phyloP scores from a whole-genome alignment of 352 stramenopile species.

The Globisporangium mamillatum region DNA sequence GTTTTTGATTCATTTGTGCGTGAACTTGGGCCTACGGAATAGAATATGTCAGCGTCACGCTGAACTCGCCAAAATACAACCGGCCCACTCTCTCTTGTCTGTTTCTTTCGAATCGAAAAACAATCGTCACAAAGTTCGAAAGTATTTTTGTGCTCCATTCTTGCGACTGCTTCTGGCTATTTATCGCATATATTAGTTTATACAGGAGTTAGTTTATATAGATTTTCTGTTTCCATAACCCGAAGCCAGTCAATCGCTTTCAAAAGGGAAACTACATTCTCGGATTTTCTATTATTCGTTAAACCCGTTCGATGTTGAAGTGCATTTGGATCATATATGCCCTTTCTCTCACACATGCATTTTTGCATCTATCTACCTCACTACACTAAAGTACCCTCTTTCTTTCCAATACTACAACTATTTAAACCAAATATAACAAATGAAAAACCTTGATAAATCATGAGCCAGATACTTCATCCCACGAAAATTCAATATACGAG shows the following conservation, averaged over 20 bases:
- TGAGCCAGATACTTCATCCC: too few relatives aligned
- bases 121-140: neutral
- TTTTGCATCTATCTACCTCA: neutral
- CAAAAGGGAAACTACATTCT: neutral
- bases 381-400: neutral
- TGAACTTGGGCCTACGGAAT: neutral
- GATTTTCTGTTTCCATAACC: neutral
- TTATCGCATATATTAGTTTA: neutral
- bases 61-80: neutral
- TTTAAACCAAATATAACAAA: too few relatives aligned
- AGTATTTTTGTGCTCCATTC: neutral
- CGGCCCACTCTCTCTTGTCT: neutral
- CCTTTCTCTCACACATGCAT: neutral
- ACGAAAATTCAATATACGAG: too few relatives aligned
- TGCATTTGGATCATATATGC: neutral
- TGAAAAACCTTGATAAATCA: too few relatives aligned
- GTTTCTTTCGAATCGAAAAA: constrained; percentile 3
- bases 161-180: constrained; percentile 1
- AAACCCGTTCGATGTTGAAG: constrained; percentile 7
- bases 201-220: neutral
- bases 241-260: neutral
- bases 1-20: neutral
- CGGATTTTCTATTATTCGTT: constrained; percentile 1
- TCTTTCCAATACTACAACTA: too few relatives aligned
- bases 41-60: neutral